Evolutionary conservation across 1,139 yeast genomes (phyloP).

Genomic region (Torulaspora globosa): DNA sequence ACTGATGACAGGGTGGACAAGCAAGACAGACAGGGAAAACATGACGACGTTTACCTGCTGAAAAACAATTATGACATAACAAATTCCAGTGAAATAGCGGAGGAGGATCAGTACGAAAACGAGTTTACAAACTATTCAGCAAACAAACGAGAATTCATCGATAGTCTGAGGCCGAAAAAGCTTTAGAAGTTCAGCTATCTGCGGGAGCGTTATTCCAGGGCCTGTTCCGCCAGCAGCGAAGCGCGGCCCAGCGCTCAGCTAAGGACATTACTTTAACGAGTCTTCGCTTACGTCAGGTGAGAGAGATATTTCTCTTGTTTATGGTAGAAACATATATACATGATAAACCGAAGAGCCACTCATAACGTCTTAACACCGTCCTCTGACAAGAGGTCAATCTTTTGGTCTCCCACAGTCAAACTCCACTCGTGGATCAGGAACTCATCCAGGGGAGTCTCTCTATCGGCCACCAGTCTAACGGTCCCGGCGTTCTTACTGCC

Average conservation of each 20-base stretch:
- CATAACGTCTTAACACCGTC: conserved; percentile 24
- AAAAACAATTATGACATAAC: conserved; percentile 37
- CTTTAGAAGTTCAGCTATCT: conserved; percentile 1
- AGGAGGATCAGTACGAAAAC: conserved; percentile 43
- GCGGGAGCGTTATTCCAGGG: background rate
- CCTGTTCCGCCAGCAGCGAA: background rate
- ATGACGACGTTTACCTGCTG: conserved; percentile 29
- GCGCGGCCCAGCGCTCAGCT: background rate
- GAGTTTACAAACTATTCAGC: conserved; percentile 41
- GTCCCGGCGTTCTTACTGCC: conserved; percentile 58
- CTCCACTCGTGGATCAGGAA: conserved; percentile 60
- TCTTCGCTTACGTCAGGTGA: background rate
- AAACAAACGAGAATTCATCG: conserved; percentile 39
- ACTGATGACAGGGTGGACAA: conserved; percentile 8
- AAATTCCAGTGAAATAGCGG: conserved; percentile 37
- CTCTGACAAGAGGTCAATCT: conserved; percentile 52
- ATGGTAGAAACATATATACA: conserved; percentile 11
- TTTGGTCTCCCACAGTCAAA: conserved; percentile 44
- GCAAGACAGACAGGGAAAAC: conserved; percentile 3
- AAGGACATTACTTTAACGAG: background rate
- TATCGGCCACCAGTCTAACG: conserved; percentile 54
- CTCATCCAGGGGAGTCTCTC: conserved; percentile 53
- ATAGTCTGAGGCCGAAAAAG: conserved; percentile 39
- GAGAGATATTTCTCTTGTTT: background rate
- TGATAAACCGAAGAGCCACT: conserved; percentile 6